Percentiles rank a stretch among this genome's conserved stretches.
Evolutionary conservation across 441 rosid genomes (phyloP).

Genomic region (Syzygium syzygioides): DNA sequence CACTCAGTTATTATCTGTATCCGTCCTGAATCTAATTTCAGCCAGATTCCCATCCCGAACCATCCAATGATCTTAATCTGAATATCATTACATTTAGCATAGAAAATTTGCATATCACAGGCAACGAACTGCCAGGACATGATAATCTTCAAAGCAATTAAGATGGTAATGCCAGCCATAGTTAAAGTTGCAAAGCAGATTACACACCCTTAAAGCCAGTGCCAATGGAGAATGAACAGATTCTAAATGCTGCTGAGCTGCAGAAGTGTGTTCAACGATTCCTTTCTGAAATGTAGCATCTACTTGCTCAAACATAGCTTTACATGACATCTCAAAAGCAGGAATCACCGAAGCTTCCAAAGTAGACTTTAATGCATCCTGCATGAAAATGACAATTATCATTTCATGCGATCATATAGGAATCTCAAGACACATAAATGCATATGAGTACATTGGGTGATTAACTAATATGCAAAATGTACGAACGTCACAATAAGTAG

Average conservation of each 20-base stretch:
- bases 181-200: neutral
- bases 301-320: constrained; percentile 62
- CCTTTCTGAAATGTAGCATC: constrained; percentile 62
- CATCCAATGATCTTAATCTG: neutral
- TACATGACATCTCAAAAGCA: constrained; percentile 64
- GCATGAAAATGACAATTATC: constrained; percentile 3
- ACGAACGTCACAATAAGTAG: neutral
- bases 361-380: constrained; percentile 52
- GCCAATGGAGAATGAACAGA: constrained; percentile 49
- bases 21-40: neutral
- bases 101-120: neutral
- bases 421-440: neutral
- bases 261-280: constrained; percentile 49
- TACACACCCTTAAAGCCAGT: constrained; percentile 44
- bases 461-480: neutral
- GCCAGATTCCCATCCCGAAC: neutral
- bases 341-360: constrained; percentile 55
- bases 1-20: neutral
- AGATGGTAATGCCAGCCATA: neutral
- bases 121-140: neutral
- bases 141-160: too few species aligned
- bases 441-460: neutral
- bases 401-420: neutral
- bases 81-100: neutral
- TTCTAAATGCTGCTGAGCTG: constrained; percentile 50